Base-by-base conservation (phyloP, 2,329 filamentous ascomycete genomes). In the Mollisiaceae sp. region DNA sequence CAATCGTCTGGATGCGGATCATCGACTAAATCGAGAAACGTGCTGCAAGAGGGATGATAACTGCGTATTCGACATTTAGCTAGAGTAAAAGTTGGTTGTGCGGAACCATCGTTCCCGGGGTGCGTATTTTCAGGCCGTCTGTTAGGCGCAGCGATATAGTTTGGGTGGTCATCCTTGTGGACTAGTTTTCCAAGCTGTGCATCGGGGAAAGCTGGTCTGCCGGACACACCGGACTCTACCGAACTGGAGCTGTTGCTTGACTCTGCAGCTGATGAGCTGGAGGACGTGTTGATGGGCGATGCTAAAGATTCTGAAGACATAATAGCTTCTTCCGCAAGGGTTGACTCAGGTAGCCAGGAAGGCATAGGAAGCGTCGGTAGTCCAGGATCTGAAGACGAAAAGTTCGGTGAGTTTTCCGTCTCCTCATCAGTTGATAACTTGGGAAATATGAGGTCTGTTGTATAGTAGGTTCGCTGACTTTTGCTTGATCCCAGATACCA, bases 391-490 rank as follows among this genome's bases (percentile, higher is more conserved):
- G 50, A 32, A 18, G 14, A 27, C 8, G 22, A 54, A 18, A 35
- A 24, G 24, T 32, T 35, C 8, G 50, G 50, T 54, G 27, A 54
- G 50, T 18, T 20, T 22, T 69, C 63, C 38, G 63, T 27, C 22
- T 70, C 59, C 18, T 65, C 55, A 50, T 60, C 59, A 15, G 66
- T 41, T 64, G 11, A 56, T 15, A 27, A 20, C 50, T 67, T 60
- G 2, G 75, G 73, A 67, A 86, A 87, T 1, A 72, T 65, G n/a
- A 89, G 78, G 18, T 81, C 76, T 14, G 82, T 85, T 12, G 80
- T 86, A 75, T 93, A 93, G 72, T 89, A 91, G 0, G 85, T 91
- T 32, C 90, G 83, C 47, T 83, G 81, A 64, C 87, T 87, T 27
- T 82, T 83, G 64, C 86, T 88, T 24, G 81, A 79, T 36, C 82